Evolutionary conservation across 2,329 filamentous ascomycete species (phyloP), one percentile per base, ranked within the genome.

Genomic region (Aspergillus glaucus): DNA sequence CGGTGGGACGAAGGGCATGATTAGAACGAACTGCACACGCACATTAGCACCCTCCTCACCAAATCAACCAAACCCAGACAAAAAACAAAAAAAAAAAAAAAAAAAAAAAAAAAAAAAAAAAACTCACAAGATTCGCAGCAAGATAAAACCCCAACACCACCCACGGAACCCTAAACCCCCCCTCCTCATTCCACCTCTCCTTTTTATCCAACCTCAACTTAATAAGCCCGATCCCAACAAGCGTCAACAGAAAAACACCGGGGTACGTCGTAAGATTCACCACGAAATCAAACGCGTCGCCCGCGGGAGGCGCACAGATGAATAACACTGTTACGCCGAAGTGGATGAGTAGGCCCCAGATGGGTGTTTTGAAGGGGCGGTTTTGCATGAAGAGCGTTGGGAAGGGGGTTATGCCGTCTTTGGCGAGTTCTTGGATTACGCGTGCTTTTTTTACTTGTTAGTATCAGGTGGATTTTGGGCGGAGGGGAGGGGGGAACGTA

Each of bases 361-460:
- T 51, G 0, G 57, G 58, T 1, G 58, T 59, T 19, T 50, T 50
- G 36, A 61, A 59, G 2, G 57, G 57, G 14, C 57, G 52, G 44
- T 55, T 57, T 21, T 59, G 56, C 53, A 59, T 59, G 39, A 59
- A 45, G 24, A 59, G 21, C 17, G 51, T 47, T 1, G 57, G 58
- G 34, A 61, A 61, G 2, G 57, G 58, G 3, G 52, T 53, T n/a
- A 57, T 52, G 22, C 57, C 57, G 44, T 61, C 58, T 43, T 61
- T 61, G 2, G 55, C 58, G 4, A 61, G 28, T 40, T 59, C 58
- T 48, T 61, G 58, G 12, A 58, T 54, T 1, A 61, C 51, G 2
- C 57, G 57, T 6, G 58, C 55, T 58, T 22, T 36, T 36, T 6
- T 2, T 3, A 9, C 10, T 10, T 14, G 40, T 8, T 47, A 19